Evolutionary conservation across 257 asterid species (phyloP), one percentile per base, ranked within the genome.

Genomic region (Craterostigma plantagineum): DNA sequence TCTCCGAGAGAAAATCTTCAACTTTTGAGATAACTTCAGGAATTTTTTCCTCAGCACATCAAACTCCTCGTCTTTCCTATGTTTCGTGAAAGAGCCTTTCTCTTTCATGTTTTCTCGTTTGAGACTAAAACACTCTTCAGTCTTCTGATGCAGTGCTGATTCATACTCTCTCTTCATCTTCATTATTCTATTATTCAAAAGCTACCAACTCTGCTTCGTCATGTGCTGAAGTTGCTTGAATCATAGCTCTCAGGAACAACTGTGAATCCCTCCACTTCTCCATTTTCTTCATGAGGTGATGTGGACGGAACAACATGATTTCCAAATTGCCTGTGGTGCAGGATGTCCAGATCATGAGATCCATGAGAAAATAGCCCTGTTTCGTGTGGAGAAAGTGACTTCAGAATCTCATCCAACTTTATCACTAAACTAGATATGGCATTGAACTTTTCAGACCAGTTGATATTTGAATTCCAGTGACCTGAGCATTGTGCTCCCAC

Each of bases 91-190:
- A 16, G 71, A 56, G 14, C 75, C 68, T 63, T 64, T 71, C 52
- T 68, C 71, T 59, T 73, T 81, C 57, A 75, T 50, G 63, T 68
- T 64, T 27, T 79, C 92, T 27, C 93, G 73, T 56, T 66, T 87
- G 13, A 79, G 65, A 48, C 63, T 37, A 46, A 64, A 87, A 51
- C 45, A 71, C 11, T 68, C 69, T 45, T 82, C 98, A 7, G 93
- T 77, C 69, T 54, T 57, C 66, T 58, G 50, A 6, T 65, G 77
- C 57, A 76, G 47, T 46, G 61, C 69, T 36, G 81, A 68, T 60
- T 87, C 98, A 45, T 87, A 83, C 16, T 75, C 77, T 64, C 98
- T 87, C 64, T 52, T 83, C 58, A 74, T 60, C 67, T 66, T 60
- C 38, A 73, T 64, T 47, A 82, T 76, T 42, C 62, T 70, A 33